These are phyloP conservation scores for Pestalotiopsis sp. DNA, from an alignment of 2,329 filamentous ascomycete genomes.

Conservation along the genomic window DNA sequence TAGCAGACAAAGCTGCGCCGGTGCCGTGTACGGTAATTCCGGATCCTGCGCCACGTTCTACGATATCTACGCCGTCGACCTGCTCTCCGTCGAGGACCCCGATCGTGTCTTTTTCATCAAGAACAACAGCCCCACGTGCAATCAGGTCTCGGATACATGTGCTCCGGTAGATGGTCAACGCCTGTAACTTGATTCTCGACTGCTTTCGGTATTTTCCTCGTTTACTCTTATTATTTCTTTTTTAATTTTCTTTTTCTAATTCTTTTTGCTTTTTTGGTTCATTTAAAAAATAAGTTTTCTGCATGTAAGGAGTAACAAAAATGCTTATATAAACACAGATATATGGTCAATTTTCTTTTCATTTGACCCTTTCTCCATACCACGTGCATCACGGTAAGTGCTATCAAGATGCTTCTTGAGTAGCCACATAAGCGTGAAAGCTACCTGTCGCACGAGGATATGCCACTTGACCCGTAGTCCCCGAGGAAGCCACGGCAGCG, in stretches of 20 bases:
- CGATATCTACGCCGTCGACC: background rate
- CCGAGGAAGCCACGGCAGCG: background rate
- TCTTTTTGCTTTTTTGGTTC: too few species aligned
- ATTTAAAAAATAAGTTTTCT: too few species aligned
- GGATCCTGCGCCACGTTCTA: background rate
- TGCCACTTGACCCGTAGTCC: background rate
- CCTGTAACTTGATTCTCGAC: too few species aligned
- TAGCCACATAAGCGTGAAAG: background rate
- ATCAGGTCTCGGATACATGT: background rate
- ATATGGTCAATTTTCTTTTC: background rate
- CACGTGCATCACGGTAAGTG: fast-evolving
- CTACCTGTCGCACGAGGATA: background rate
- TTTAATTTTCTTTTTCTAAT: too few species aligned
- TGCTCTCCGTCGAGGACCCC: background rate
- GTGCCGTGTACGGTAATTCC: background rate
- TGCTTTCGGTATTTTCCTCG: too few species aligned
- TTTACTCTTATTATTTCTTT: too few species aligned
- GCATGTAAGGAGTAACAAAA: too few species aligned
- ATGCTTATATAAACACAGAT: too few species aligned
- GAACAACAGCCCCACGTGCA: background rate
- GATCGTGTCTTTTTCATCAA: background rate
- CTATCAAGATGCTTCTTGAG: background rate
- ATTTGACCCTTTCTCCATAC: background rate
- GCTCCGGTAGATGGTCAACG: too few species aligned
- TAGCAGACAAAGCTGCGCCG: background rate